Percentiles rank a stretch among this genome's conserved stretches.
These are phyloP conservation scores for Metschnikowia aberdeeniae DNA, from an alignment of 805 yeast species.

Conservation along the genomic window DNA sequence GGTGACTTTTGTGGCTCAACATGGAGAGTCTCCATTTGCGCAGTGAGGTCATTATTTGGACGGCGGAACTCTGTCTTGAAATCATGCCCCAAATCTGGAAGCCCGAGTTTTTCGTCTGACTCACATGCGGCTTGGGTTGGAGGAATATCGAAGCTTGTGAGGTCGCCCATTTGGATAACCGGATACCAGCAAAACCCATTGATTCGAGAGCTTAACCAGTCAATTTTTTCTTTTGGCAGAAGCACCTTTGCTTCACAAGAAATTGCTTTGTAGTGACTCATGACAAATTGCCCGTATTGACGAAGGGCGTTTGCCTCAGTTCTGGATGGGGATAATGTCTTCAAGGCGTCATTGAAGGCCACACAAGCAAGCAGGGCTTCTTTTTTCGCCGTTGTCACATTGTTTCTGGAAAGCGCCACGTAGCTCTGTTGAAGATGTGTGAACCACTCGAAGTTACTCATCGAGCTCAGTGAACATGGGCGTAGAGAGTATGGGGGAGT, in stretches of 20 bases:
- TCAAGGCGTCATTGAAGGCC: conserved; percentile 8
- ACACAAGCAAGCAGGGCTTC: conserved; percentile 11
- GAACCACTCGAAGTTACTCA: conserved; percentile 2
- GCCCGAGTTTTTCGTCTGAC: conserved; percentile 2
- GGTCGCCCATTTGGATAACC: conserved; percentile 5
- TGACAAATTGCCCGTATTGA: conserved; percentile 10
- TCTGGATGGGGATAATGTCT: background rate
- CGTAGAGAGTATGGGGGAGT: background rate
- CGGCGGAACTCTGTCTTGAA: background rate
- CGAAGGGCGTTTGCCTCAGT: background rate
- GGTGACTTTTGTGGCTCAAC: background rate
- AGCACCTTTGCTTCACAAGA: conserved; percentile 9
- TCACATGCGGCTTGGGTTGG: conserved; percentile 1
- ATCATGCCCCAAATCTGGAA: conserved; percentile 5
- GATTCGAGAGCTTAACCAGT: conserved; percentile 16
- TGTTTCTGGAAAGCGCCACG: conserved; percentile 8
- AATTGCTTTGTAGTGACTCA: conserved; percentile 7
- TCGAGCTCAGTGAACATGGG: background rate
- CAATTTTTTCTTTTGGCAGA: conserved; percentile 14
- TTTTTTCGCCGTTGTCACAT: conserved; percentile 8
- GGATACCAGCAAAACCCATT: conserved; percentile 17
- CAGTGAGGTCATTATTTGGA: background rate
- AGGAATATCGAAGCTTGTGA: conserved; percentile 6
- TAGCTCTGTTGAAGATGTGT: conserved; percentile 12
- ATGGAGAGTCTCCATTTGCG: background rate